phyloP scores from a whole-genome alignment of 805 yeast genomes.

The Wickerhamomyces chaumierensis region DNA sequence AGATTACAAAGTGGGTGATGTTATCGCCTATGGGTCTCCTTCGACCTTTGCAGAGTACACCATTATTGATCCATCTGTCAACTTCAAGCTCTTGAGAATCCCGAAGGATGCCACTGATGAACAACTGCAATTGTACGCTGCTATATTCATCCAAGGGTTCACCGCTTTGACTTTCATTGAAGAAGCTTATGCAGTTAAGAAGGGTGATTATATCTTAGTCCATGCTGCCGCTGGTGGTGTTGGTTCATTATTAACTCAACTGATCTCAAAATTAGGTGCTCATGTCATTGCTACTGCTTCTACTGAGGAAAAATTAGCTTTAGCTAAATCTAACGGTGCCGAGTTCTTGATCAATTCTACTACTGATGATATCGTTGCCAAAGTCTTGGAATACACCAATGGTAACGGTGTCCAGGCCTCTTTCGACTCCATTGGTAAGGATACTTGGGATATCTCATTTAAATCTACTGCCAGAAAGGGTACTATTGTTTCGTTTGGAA shows the following conservation, averaged over 20 bases:
- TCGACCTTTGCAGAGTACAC: constrained; percentile 69
- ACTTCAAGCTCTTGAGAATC: constrained; percentile 31
- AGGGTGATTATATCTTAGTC: constrained; percentile 62
- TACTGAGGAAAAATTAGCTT: constrained; percentile 52
- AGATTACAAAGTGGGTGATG: constrained; percentile 54
- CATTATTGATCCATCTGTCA: constrained; percentile 25
- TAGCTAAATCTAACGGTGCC: constrained; percentile 69
- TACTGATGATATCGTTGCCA: constrained; percentile 43
- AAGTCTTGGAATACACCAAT: constrained; percentile 46
- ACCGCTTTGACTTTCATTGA: constrained; percentile 66
- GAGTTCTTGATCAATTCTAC: constrained; percentile 49
- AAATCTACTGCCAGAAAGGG: constrained; percentile 60
- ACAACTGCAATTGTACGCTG: constrained; percentile 44
- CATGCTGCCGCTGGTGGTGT: constrained; percentile 98
- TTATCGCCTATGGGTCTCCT: constrained; percentile 43
- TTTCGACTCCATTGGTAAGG: constrained; percentile 72
- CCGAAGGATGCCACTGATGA: constrained; percentile 37
- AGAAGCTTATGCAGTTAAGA: constrained; percentile 55
- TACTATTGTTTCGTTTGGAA: constrained; percentile 67
- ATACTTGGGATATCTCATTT: constrained; percentile 56
- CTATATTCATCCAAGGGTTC: constrained; percentile 56
- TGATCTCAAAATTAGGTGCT: constrained; percentile 53
- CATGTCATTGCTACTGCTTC: constrained; percentile 82
- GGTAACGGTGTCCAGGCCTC: constrained; percentile 61
- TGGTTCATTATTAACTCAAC: constrained; percentile 61